Conservation (phyloP, 352 stramenopile genomes). For the Bremia lactucae region DNA sequence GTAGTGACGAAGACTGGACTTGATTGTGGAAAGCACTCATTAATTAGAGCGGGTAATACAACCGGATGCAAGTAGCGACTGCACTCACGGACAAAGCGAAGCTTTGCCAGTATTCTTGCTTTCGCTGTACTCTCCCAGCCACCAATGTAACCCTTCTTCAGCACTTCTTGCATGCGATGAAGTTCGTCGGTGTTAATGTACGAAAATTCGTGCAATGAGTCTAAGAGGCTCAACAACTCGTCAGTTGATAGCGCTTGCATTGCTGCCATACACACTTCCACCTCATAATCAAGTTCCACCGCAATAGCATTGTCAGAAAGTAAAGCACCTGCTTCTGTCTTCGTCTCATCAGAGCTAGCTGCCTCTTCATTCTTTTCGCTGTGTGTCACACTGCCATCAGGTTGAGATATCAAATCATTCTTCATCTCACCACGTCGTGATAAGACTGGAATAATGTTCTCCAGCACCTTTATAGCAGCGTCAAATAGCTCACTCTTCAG, state of each 20-base stretch:
- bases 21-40: constrained; percentile 41
- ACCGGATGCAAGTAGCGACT: constrained; percentile 56
- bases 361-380: constrained; percentile 5
- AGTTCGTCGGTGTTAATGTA: constrained; percentile 71
- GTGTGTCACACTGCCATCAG: constrained; percentile 12
- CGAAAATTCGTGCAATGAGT: constrained; percentile 48
- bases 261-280: constrained; percentile 60
- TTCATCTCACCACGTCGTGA: constrained; percentile 33
- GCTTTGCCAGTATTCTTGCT: constrained; percentile 44
- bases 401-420: constrained; percentile 15
- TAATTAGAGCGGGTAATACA: constrained; percentile 49
- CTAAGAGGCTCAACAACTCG: constrained; percentile 48
- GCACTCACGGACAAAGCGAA: constrained; percentile 69
- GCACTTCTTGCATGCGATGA: constrained; percentile 57
- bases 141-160: constrained; percentile 74
- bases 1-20: constrained; percentile 39
- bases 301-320: constrained; percentile 5
- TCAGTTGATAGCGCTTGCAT: constrained; percentile 60
- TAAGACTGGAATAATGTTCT: constrained; percentile 62
- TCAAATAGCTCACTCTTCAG: constrained; percentile 52
- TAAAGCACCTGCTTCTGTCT: constrained; percentile 5
- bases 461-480: constrained; percentile 57
- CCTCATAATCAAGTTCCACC: constrained; percentile 33
- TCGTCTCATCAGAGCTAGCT: constrained; percentile 1
- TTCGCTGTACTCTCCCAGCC: constrained; percentile 68